Evolutionary conservation across 257 asterid genomes (phyloP).

Genomic region (Jacaranda mimosifolia): DNA sequence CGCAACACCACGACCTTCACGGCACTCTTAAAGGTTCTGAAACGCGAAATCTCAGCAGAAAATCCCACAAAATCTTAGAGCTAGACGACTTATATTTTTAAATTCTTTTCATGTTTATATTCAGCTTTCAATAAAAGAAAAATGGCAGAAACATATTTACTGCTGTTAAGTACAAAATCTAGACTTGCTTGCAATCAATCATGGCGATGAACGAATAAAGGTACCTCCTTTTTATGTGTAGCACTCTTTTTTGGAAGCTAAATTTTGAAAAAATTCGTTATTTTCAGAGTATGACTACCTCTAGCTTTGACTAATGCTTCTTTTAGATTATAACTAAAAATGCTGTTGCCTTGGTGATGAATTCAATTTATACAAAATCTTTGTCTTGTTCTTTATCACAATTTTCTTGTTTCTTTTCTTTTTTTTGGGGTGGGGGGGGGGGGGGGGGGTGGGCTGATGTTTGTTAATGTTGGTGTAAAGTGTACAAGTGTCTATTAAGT

Average conservation of each 20-base stretch:
- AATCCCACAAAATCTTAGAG: neutral
- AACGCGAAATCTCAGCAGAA: too few species aligned
- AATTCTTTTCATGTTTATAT: neutral
- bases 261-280: neutral
- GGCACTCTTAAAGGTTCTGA: neutral
- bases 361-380: neutral
- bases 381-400: neutral
- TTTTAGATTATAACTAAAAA: neutral
- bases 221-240: slow-evolving; percentile 33
- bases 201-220: slow-evolving; percentile 69
- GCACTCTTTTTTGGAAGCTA: slow-evolving; percentile 10
- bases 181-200: slow-evolving; percentile 55
- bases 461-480: neutral
- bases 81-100: neutral
- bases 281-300: neutral
- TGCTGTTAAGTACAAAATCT: slow-evolving; percentile 54
- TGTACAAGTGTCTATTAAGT: neutral
- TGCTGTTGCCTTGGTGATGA: neutral
- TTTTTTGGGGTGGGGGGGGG: too few species aligned
- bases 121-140: slow-evolving; percentile 3
- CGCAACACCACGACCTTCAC: neutral
- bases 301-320: neutral
- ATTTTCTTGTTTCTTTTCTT: neutral
- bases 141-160: slow-evolving; percentile 53
- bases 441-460: slow-evolving; percentile 22